phyloP scores from a whole-genome alignment of 495 filamentous ascomycete species.

The Endocarpon pusillum region DNA sequence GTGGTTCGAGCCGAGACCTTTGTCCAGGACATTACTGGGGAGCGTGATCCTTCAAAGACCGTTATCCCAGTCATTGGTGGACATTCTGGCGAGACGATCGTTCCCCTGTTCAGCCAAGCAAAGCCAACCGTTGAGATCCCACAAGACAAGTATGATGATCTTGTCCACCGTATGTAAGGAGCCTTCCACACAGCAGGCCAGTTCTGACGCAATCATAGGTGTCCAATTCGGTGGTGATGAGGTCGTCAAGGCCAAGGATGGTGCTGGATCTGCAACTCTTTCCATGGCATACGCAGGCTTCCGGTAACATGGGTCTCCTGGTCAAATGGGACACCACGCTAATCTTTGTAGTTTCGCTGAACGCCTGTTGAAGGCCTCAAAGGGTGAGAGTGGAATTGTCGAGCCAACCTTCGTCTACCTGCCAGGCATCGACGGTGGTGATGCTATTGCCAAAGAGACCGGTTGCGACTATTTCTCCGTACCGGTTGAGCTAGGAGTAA shows the following conservation, averaged over 20 bases:
- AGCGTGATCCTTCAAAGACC: conserved; percentile 62
- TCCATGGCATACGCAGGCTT: conserved; percentile 97
- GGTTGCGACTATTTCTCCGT: conserved; percentile 92
- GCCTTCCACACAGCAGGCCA: not conserved
- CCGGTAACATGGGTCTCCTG: conserved; percentile 37
- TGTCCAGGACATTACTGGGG: conserved; percentile 67
- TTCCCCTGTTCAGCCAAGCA: conserved; percentile 88
- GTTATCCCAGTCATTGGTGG: conserved; percentile 88
- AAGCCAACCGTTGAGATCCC: conserved; percentile 66
- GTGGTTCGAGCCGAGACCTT: conserved; percentile 97
- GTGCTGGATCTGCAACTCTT: conserved; percentile 83
- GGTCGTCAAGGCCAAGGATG: conserved; percentile 96
- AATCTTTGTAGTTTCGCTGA: conserved; percentile 59
- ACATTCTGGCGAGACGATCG: conserved; percentile 94
- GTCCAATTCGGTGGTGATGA: conserved; percentile 98
- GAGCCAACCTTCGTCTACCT: conserved; percentile 94
- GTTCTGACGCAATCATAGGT: conserved; percentile 24
- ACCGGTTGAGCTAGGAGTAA: conserved; percentile 84
- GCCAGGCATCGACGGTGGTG: conserved; percentile 72
- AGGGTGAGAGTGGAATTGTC: conserved; percentile 78
- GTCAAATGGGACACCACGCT: conserved; percentile 5
- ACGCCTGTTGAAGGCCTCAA: conserved; percentile 71
- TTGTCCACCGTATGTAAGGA: conserved; percentile 57
- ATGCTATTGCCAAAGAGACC: conserved; percentile 60
- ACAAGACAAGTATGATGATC: conserved; percentile 64